Base-by-base conservation (phyloP, 495 filamentous ascomycete genomes). In the Penicillium mononematosum region DNA sequence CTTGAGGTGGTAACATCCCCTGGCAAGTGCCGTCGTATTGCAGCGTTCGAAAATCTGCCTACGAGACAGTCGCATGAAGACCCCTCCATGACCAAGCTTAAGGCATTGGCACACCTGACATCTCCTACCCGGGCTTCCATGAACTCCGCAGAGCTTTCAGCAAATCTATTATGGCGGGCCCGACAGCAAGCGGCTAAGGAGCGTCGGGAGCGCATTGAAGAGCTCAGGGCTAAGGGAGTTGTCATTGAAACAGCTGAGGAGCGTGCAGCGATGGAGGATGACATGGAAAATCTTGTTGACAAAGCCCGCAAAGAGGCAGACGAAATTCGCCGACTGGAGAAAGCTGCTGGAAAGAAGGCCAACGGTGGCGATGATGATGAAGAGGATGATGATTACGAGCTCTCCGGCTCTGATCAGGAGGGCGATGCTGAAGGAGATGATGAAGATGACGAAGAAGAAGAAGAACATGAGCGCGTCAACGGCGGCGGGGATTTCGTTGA, bases 181-280 rank as follows among this genome's bases (percentile, higher is more conserved):
- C 82, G 90, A 34, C 78, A 86, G 59, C 94, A 99, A 72, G 95
- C 92, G 41, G 81, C 81, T 22, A 71, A 82, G 32, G 92, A 92
- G 66, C 81, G 90, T n/a, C 84, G 85, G 44, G 87, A 90, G 61
- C 87, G 86, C 55, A 81, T 98, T 16, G 83, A 89, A 56, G 83
- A 88, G 56, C 77, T 98, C 24, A 80, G 82, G 53, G 85, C 86
- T 19, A 89, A 87, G 67, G 94, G 94, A 31, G 78, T 98, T 16
- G 75, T 88, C 42, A 77, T 97, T n/a, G 87, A 89, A 61, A 96
- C 90, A 1, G 83, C 85, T 5, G 94, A 96, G 69, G 92, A 99
- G 61, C 80, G 89, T 55, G 86, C 88, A 59, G 84, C 85, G 12
- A 87, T 93, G 67, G 83, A 87, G 66, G 85, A 87, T 25, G 84